Conservation (phyloP, 148 eudicot genomes). For the Agrostemma githago region DNA sequence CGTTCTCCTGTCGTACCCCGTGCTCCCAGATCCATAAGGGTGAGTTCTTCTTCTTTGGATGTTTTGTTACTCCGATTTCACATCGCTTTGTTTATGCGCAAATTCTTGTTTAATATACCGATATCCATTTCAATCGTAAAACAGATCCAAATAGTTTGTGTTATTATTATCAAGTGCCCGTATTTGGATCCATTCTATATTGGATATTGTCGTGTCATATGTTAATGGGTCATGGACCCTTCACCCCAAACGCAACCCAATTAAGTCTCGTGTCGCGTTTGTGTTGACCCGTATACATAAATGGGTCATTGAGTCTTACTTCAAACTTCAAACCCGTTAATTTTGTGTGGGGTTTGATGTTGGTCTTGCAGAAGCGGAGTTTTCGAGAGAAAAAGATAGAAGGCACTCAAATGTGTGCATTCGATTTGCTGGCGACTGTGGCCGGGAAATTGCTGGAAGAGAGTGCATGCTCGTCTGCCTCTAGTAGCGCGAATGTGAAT, state of each 20-base stretch:
- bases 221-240: too few species aligned
- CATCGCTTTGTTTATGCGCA: neutral
- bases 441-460: slow-evolving; percentile 90
- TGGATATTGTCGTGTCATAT: too few species aligned
- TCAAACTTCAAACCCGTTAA: too few species aligned
- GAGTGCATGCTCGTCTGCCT: slow-evolving; percentile 81
- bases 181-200: too few species aligned
- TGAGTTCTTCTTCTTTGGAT: slow-evolving; percentile 26
- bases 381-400: slow-evolving; percentile 37
- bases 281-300: too few species aligned
- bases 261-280: too few species aligned
- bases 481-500: slow-evolving; percentile 55
- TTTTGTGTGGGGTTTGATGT: neutral
- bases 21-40: slow-evolving; percentile 90
- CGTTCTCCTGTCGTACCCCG: slow-evolving; percentile 58
- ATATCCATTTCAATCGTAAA: too few species aligned
- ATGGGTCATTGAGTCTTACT: too few species aligned
- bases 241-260: too few species aligned
- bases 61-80: neutral
- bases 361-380: slow-evolving; percentile 52
- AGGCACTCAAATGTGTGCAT: slow-evolving; percentile 61
- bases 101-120: too few species aligned
- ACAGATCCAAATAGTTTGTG: too few species aligned
- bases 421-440: slow-evolving; percentile 90
- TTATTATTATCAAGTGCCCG: too few species aligned